Evolutionary conservation across 768 basidiomycete genomes (phyloP), one percentile per base, ranked within the genome.

Genomic region (Kwoniella newhampshirensis): DNA sequence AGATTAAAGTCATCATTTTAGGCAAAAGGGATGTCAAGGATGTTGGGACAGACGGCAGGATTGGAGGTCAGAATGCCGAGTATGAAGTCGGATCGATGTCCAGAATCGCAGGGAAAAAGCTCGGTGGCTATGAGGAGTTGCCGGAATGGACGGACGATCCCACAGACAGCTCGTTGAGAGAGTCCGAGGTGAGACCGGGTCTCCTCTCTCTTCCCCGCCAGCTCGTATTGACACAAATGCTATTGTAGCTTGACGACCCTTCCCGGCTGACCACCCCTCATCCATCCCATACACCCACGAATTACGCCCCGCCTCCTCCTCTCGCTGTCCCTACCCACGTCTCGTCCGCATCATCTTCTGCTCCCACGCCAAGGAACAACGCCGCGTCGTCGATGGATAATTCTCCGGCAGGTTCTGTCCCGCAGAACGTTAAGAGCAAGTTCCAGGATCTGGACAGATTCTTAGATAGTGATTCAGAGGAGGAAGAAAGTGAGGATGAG

Each of bases 131-230:
- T 55, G 78, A 74, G 28, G 79, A 57, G 54, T 75, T 94, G 0
- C 89, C 90, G 0, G 89, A 90, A 66, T 96, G 93, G 93, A 80
- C 88, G 4, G 90, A 93, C 74, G 81, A 83, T 52, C 91, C 91
- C 0, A 89, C 89, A 3, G 89, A 91, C 63, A 78, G 88, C 1
- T 80, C 82, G 0, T 76, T 97, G 54, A 82, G 93, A 56, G 87
- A 91, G 59, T 71, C 73, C 5, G 71, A 75, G 61, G 73, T 75
- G 41, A 50, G 71, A 26, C 39, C 3, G 2, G 8, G 5, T 44
- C 30, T 42, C 27, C 8, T 28, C 42, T 47, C 15, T 5, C 18
- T 9, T 39, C 40, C 48, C 43, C 13, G 32, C 32, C 32, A 6
- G 32, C 6, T 32, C 13, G 32, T 32, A 13, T 32, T 32, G 13